Evolutionary conservation across 1,139 yeast species (phyloP), one percentile per base, ranked within the genome.

Genomic region (Yarrowia galli): DNA sequence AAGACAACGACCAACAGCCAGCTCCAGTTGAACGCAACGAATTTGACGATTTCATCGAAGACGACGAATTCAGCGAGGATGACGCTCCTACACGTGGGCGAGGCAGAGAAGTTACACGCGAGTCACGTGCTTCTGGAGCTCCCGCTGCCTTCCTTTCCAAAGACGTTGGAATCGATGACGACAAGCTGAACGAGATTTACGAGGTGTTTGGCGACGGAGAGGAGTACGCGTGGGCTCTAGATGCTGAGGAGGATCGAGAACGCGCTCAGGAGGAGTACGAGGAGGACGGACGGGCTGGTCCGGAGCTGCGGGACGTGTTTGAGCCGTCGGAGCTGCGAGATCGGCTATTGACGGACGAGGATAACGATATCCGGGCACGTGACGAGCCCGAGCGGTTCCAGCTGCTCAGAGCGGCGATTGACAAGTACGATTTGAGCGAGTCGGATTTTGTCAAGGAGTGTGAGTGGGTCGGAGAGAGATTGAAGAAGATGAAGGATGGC

Each of bases 141-240:
- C 71, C 69, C 28, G 72, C 72, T 69, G 81, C 81, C 66, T 78
- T 81, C 32, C 82, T 91, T 36, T 82, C 89, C 12, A 88, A 89
- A 71, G 82, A 89, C 65, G 86, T 91, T 1, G 92, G 88, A 66
- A 89, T 95, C 58, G 97, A 96, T 74, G 89, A 96, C 70, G 99
- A 95, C 75, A 91, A 92, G 77, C 85, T 93, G 71, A 96, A 92
- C 73, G 98, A 95, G 76, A 85, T 95, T 74, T 92, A 88, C 75
- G 99, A 95, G 77, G 93, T 95, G 12, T 95, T 95, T 76, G 99
- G 99, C 70, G 96, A 92, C 77, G 99, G 99, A 61, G 95, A 89
- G 70, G 98, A 93, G 76, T 95, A 95, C 78, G 98, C 92, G 70
- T 95, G 98, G 98, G 99, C 99, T 2, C 82, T 96, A 69, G 98